Conservation (phyloP, 306 rosid genomes). For the Cucumis melo region DNA sequence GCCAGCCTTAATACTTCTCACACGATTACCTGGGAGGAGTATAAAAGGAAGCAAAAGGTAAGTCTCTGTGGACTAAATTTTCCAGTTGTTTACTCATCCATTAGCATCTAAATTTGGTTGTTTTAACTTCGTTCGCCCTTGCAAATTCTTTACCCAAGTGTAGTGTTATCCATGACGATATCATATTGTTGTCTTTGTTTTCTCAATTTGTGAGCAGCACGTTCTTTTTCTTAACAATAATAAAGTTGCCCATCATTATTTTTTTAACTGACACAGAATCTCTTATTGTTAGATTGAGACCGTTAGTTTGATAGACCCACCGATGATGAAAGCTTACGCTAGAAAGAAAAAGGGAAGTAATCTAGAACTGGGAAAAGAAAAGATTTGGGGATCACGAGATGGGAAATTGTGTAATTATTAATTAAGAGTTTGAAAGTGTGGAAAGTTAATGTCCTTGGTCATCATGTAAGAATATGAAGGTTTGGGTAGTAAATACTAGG, state of each 20-base stretch:
- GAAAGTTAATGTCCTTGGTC: no score
- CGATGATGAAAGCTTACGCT: no score
- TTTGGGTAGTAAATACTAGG: no score
- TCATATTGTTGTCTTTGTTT: neutral
- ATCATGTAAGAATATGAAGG: no score
- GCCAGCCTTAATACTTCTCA: conserved; percentile 98
- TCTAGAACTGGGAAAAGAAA: no score
- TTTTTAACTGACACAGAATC: neutral
- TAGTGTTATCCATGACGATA: neutral
- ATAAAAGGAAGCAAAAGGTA: conserved; percentile 85
- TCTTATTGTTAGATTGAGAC: neutral
- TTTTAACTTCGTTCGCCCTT: neutral
- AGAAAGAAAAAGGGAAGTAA: no score
- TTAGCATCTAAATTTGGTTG: neutral
- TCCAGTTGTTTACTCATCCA: neutral
- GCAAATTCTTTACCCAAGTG: neutral
- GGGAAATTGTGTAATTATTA: no score
- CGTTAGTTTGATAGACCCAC: no score
- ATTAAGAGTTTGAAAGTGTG: no score
- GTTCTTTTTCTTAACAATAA: neutral
- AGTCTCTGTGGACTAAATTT: neutral
- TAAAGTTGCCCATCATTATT: neutral
- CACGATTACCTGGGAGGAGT: conserved; percentile 97
- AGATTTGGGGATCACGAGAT: no score
- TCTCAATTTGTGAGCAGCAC: neutral